phyloP scores from a whole-genome alignment of 2,329 filamentous ascomycete species.

The Raffaelea arxii region DNA sequence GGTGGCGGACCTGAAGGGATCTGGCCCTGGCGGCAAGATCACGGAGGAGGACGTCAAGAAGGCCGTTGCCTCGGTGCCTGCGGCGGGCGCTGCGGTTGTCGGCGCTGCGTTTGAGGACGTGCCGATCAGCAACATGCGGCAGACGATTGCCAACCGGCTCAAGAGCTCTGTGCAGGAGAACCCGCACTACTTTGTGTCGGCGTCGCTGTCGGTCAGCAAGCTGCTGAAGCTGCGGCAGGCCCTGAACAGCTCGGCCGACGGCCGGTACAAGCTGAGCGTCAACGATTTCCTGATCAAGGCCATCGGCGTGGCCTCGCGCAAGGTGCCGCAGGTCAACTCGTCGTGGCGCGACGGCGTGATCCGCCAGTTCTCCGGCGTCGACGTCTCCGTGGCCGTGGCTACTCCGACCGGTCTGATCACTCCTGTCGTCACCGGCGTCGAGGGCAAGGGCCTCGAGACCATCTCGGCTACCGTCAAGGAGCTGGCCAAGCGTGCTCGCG shows the following conservation, averaged over 20 bases:
- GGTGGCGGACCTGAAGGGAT: constrained; percentile 64
- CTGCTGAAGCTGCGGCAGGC: constrained; percentile 92
- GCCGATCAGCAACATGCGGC: constrained; percentile 87
- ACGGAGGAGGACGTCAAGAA: constrained; percentile 93
- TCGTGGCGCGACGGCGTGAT: constrained; percentile 88
- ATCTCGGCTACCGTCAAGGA: constrained; percentile 92
- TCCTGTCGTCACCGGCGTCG: constrained; percentile 86
- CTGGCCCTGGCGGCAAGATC: constrained; percentile 75
- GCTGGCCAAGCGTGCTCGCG: constrained; percentile 88
- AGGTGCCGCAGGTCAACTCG: constrained; percentile 92
- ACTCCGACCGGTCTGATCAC: constrained; percentile 94
- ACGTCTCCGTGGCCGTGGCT: constrained; percentile 91
- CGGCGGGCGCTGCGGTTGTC: constrained; percentile 37
- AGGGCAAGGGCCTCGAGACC: constrained; percentile 73
- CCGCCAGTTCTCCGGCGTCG: constrained; percentile 85
- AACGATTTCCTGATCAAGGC: constrained; percentile 99
- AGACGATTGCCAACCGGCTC: constrained; percentile 89
- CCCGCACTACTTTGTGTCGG: constrained; percentile 96
- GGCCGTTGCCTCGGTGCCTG: constrained; percentile 42
- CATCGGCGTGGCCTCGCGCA: constrained; percentile 75
- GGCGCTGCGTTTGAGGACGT: constrained; percentile 71
- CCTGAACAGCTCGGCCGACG: constrained; percentile 78
- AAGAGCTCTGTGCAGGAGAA: constrained; percentile 85
- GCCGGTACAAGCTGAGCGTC: constrained; percentile 98
- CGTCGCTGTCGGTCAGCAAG: constrained; percentile 84